phyloP scores from a whole-genome alignment of 2,329 filamentous ascomycete species.

The Lizonia empirigonia region DNA sequence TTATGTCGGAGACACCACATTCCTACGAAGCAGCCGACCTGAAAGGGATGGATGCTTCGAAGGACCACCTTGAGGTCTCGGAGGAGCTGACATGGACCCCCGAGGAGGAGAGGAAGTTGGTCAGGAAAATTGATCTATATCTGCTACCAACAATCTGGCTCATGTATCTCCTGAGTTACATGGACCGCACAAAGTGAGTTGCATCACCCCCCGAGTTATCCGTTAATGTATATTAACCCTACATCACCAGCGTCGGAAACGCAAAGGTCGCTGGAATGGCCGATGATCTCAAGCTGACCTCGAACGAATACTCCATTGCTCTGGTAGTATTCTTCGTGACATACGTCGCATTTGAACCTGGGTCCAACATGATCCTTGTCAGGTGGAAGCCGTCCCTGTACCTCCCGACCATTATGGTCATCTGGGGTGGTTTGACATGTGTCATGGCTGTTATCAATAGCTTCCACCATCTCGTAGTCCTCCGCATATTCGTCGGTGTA shows the following conservation, averaged over 20 bases:
- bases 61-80: conserved; percentile 51
- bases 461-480: conserved; percentile 56
- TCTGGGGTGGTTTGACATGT: conserved; percentile 59
- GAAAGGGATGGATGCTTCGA: conserved; percentile 47
- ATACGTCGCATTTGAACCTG: conserved; percentile 61
- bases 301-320: conserved; percentile 57
- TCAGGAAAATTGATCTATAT: conserved; percentile 56
- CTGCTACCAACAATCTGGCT: conserved; percentile 57
- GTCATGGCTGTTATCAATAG: conserved; percentile 57
- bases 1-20: conserved; percentile 32
- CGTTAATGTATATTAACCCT: neutral
- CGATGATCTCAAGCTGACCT: conserved; percentile 53
- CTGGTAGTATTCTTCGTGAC: conserved; percentile 60
- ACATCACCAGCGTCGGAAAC: conserved; percentile 52
- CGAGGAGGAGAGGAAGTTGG: conserved; percentile 55
- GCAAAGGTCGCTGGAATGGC: conserved; percentile 60
- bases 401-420: conserved; percentile 57
- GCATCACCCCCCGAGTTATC: neutral
- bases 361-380: conserved; percentile 60
- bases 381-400: conserved; percentile 58
- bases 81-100: conserved; percentile 54
- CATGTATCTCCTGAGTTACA: conserved; percentile 57
- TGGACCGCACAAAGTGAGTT: conserved; percentile 50
- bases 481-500: conserved; percentile 62
- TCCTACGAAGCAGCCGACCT: conserved; percentile 28